Evolutionary conservation across 2,329 filamentous ascomycete genomes (phyloP).

Genomic region (Dendryphion nanum): DNA sequence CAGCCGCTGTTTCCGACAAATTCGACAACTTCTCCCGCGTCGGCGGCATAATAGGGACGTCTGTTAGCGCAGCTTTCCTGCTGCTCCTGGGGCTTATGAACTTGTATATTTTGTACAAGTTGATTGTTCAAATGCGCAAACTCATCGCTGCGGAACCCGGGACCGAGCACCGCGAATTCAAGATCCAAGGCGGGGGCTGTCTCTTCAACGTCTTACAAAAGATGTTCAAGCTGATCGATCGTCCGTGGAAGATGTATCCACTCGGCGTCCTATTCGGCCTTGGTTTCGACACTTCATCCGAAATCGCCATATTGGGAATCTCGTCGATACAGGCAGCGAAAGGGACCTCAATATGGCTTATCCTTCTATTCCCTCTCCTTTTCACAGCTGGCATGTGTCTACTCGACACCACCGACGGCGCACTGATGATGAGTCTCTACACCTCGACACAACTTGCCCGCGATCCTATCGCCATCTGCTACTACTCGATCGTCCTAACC

Average conservation of each 20-base stretch:
- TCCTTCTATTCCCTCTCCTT: constrained; percentile 83
- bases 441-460: constrained; percentile 74
- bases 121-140: constrained; percentile 66
- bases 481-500: constrained; percentile 88
- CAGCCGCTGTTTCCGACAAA: constrained; percentile 73
- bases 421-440: constrained; percentile 93
- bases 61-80: constrained; percentile 79
- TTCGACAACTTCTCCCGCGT: constrained; percentile 79
- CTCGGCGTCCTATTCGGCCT: constrained; percentile 82
- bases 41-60: constrained; percentile 86
- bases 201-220: constrained; percentile 69
- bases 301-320: constrained; percentile 89
- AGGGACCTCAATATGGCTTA: constrained; percentile 90
- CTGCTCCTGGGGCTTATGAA: constrained; percentile 82
- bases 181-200: constrained; percentile 74
- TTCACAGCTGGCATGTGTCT: constrained; percentile 97
- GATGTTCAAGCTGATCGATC: constrained; percentile 71
- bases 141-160: constrained; percentile 55
- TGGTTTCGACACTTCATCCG: constrained; percentile 92
- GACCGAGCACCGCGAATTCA: constrained; percentile 55
- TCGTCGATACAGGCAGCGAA: constrained; percentile 81
- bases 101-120: constrained; percentile 76
- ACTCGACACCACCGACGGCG: constrained; percentile 87
- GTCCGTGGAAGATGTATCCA: constrained; percentile 95
- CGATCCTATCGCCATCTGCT: constrained; percentile 85